phyloP scores from a whole-genome alignment of 2,329 filamentous ascomycete genomes.

The Cladorrhinum sp. region DNA sequence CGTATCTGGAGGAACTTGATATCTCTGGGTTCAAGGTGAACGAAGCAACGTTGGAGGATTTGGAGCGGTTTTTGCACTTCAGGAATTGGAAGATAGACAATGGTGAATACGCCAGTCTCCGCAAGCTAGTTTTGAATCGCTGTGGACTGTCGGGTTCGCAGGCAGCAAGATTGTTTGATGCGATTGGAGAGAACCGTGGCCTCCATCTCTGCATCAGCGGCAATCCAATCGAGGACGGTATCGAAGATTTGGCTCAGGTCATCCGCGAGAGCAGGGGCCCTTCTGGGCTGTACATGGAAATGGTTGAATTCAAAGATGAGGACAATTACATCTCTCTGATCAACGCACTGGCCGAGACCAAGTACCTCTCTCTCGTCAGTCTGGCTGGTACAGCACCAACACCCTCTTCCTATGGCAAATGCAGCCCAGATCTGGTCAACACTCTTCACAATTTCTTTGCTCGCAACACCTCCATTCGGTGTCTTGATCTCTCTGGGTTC shows the following conservation, averaged over 20 bases:
- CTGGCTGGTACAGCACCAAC: constrained; percentile 52
- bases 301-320: constrained; percentile 56
- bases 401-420: constrained; percentile 33
- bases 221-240: constrained; percentile 52
- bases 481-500: constrained; percentile 55
- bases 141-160: constrained; percentile 51
- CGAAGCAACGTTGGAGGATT: constrained; percentile 44
- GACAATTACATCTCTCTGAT: constrained; percentile 51
- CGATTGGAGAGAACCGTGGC: constrained; percentile 47
- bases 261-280: constrained; percentile 48
- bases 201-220: constrained; percentile 49
- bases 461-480: constrained; percentile 50
- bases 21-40: constrained; percentile 55
- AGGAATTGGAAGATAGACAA: constrained; percentile 16
- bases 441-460: constrained; percentile 50
- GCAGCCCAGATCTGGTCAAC: constrained; percentile 45
- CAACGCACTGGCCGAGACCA: constrained; percentile 48
- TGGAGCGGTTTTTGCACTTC: constrained; percentile 44
- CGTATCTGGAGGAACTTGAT: constrained; percentile 53
- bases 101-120: constrained; percentile 38
- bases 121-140: constrained; percentile 47
- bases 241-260: constrained; percentile 48
- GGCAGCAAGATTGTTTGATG: constrained; percentile 49
- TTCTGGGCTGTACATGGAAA: constrained; percentile 50
- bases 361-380: constrained; percentile 50